Percentiles rank a stretch among this genome's conserved stretches.
phyloP scores from a whole-genome alignment of 78 protist genomes.

The Cavenderia fasciculata region DNA sequence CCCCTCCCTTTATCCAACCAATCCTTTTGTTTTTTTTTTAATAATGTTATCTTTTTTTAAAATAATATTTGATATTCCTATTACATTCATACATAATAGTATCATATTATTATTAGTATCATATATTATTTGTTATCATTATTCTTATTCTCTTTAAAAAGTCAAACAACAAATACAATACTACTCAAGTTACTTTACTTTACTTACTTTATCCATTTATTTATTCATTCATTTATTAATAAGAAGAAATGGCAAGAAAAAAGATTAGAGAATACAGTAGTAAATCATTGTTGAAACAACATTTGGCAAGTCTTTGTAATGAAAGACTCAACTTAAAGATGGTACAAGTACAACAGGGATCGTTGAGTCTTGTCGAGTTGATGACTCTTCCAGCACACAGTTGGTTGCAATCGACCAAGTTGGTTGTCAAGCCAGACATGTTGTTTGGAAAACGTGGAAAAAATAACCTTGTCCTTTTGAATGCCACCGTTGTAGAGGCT shows the following conservation, averaged over 20 bases:
- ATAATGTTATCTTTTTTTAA: no score
- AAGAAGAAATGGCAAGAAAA: conserved; percentile 85
- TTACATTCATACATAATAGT: no score
- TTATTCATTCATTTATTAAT: background rate
- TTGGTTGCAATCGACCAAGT: conserved; percentile 60
- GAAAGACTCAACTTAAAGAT: conserved; percentile 32
- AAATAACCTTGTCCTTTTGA: conserved; percentile 81
- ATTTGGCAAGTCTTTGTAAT: conserved; percentile 23
- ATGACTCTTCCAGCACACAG: background rate
- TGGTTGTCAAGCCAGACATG: conserved; percentile 93
- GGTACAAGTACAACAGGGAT: conserved; percentile 34
- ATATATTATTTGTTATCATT: no score
- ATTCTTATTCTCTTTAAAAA: no score
- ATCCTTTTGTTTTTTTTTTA: no score
- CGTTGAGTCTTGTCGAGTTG: conserved; percentile 11
- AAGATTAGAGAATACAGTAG: conserved; percentile 85
- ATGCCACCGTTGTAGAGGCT: conserved; percentile 81
- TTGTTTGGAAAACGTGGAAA: conserved; percentile 91
- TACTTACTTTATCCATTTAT: background rate
- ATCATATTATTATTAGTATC: no score
- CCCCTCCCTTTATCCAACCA: no score
- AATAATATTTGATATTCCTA: no score
- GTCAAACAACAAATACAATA: no score
- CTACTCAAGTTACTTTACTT: no score
- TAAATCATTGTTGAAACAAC: conserved; percentile 68